Evolutionary conservation across 1,139 yeast species (phyloP), one percentile per base, ranked within the genome.

Genomic region (Geotrichum klebahnii): DNA sequence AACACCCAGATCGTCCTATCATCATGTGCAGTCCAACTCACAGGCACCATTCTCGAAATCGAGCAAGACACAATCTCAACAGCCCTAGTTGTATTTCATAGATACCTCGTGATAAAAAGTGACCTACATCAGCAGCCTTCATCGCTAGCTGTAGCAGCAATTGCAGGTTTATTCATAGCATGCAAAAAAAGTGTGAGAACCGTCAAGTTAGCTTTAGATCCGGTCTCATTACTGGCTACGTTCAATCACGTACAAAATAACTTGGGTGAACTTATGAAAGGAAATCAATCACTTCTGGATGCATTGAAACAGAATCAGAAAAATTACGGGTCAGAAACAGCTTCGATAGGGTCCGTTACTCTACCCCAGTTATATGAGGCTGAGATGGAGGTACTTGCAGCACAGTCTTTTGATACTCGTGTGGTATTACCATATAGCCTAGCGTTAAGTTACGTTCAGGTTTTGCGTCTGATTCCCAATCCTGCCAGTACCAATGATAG

Each of bases 361-460:
- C 29, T 44, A 22, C 43, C 48, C 1, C 24, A 37, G 20, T 43
- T 44, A 9, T 44, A 44, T 17, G 38, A 20, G 12, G 20, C 32
- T 22, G 61, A 60, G 26, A 32, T 53, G 38, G 53, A 53, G 38
- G 39, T 60, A 8, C 35, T 60, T 42, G 52, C 59, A 2, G 41
- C 48, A 10, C 41, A 59, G 23, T 56, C 55, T 3, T 63, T 64
- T 44, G 58, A 61, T 34, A 51, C 55, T 12, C 54, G 53, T 4
- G 59, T 60, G 19, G 55, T 54, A 6, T 35, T 57, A n/a, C 66
- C 67, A 1, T 59, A 63, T 41, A 43, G 53, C 19, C 50, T 63
- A 22, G 57, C 57, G 12, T 49, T 61, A 37, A 52, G 61, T 8
- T 63, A 63, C 44, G 23, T 61, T 6, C 57, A 55, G 31, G 52